A percentile compares a stretch with the other conserved stretches of the same genome.
Conservation (phyloP, 345 rosid genomes). For the Syzygium aromaticum region DNA sequence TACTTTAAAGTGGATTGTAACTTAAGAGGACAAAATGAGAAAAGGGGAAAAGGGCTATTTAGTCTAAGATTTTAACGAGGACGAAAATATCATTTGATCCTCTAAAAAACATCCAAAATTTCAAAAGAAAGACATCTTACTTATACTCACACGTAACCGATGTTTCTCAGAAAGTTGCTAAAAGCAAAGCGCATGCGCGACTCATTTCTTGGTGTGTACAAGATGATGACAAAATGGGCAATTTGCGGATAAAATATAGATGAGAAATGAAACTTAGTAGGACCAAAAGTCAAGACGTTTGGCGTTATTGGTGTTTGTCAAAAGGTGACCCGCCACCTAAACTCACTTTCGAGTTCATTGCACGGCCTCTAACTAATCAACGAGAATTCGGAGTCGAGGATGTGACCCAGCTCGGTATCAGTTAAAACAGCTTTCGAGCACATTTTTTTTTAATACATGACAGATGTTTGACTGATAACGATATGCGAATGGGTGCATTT, state of each 20-base stretch:
- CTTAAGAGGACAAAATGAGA: neutral
- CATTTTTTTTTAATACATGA: neutral
- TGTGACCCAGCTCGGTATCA: neutral
- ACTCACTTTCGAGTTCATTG: neutral
- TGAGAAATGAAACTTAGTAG: neutral
- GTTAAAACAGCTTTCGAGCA: neutral
- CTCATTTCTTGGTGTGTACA: neutral
- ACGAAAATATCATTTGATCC: neutral
- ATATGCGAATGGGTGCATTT: neutral
- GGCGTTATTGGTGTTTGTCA: constrained; percentile 1
- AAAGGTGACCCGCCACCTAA: neutral
- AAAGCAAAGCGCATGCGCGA: neutral
- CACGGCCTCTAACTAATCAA: neutral
- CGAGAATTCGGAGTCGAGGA: neutral
- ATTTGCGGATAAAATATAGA: neutral
- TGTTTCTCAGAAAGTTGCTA: neutral
- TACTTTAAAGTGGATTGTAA: neutral
- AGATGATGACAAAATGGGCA: neutral
- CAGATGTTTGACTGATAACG: neutral
- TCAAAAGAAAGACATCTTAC: neutral
- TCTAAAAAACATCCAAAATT: neutral
- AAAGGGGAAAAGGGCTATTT: neutral
- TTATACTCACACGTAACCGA: neutral
- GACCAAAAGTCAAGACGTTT: neutral
- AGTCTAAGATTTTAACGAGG: neutral